phyloP scores from a whole-genome alignment of 2,329 filamentous ascomycete genomes.

The Boeremia exigua region DNA sequence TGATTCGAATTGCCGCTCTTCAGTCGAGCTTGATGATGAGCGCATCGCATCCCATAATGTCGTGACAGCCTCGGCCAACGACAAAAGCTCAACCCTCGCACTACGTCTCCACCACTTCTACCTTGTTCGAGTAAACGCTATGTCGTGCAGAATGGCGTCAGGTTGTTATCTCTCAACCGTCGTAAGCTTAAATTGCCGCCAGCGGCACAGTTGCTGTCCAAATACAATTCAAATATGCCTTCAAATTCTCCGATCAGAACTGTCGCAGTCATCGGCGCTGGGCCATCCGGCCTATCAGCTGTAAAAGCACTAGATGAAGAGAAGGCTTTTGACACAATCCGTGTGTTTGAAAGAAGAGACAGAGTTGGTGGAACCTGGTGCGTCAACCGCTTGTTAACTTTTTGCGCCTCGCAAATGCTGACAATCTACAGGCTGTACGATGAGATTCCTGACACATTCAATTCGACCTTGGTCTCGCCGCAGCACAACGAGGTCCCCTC shows the following conservation, averaged over 20 bases:
- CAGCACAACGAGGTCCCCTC: neutral
- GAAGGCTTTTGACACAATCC: conserved; percentile 59
- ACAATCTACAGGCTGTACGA: conserved; percentile 28
- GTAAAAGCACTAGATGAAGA: conserved; percentile 45
- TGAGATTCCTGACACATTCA: conserved; percentile 4
- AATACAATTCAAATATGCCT: neutral
- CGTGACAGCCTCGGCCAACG: conserved; percentile 4
- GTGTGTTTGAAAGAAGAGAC: conserved; percentile 67
- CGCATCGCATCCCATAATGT: conserved; percentile 7
- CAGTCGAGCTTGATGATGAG: conserved; percentile 8
- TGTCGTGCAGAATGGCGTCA: conserved; percentile 14
- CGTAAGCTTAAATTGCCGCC: neutral
- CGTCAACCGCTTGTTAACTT: conserved; percentile 16
- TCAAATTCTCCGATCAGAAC: neutral
- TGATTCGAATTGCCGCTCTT: neutral
- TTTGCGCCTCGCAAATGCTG: neutral
- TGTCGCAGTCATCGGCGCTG: conserved; percentile 7
- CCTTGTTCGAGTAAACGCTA: neutral
- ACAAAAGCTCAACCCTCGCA: neutral
- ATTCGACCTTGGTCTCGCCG: neutral
- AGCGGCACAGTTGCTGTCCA: neutral
- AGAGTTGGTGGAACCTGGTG: conserved; percentile 68
- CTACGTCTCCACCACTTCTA: conserved; percentile 3
- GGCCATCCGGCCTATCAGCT: conserved; percentile 6
- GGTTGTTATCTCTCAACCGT: neutral